Base-by-base conservation (phyloP, 2,329 filamentous ascomycete species). In the Sporothrix brasiliensis region DNA sequence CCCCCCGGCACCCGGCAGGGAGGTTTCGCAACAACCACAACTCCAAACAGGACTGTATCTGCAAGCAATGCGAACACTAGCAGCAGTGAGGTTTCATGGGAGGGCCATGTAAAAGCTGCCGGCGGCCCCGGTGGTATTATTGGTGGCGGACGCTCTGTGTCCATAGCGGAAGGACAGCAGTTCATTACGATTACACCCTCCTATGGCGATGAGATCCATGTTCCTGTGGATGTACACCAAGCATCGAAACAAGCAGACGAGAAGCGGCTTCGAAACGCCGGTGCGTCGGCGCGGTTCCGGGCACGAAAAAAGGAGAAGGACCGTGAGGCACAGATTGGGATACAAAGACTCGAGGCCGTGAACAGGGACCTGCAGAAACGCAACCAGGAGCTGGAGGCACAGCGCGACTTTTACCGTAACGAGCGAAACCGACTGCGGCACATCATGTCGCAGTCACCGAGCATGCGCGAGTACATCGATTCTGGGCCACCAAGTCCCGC, bases 241-340 rank as follows among this genome's bases (percentile, higher is more conserved):
- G 93, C 91, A 14, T 96, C 93, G 14, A 90, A 89, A 74, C 88
- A 92, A 75, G 91, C 92, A 52, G 92, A 95, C 76, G 92, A 96
- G 79, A 97, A 95, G 80, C 86, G 93, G 70, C 90, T 91, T 78
- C 87, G 92, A 67, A 97, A 97, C 76, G 93, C 93, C 53, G 91
- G 91, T 63, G 93, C 93, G 6, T 96, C 92, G 70, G 92, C 92
- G 63, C 86, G 93, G 71, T 95, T 96, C 74, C 87, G 93, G 69
- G 88, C 89, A 76, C 87, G 93, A 72, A 89, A 93, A 77, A 96
- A 96, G 80, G 92, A 93, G 76, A 90, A 91, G 78, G 92, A 94
- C 78, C 87, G 87, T 75, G 90, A 93, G 78, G 90, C 90, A 70
- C 87, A 87, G 19, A 84, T 86, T 69, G 89, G 87, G 66, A 89